These are phyloP conservation scores for Echium plantagineum DNA, from an alignment of 257 asterid species.

Conservation along the genomic window DNA sequence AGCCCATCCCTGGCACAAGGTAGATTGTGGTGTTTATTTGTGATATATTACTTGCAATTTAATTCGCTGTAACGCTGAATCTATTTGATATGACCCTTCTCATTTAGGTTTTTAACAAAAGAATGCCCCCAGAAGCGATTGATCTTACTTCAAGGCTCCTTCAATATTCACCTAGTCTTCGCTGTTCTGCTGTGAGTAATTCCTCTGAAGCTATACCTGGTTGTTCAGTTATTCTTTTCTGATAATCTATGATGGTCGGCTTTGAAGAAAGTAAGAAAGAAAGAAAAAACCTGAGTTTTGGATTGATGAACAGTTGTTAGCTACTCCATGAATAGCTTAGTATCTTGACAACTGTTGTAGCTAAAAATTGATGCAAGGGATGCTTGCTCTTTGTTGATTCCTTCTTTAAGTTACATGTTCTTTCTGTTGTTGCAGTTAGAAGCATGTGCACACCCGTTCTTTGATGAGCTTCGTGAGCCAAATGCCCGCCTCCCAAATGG, in stretches of 20 bases:
- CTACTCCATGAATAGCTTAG: background rate
- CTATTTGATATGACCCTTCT: slow-evolving; percentile 12
- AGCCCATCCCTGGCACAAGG: slow-evolving; percentile 97
- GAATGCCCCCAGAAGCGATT: slow-evolving; percentile 96
- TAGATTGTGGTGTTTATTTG: slow-evolving; percentile 7
- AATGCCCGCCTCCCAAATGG: slow-evolving; percentile 74
- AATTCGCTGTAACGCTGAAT: background rate
- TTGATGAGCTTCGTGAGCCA: slow-evolving; percentile 77
- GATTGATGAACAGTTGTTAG: background rate
- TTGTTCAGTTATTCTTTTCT: background rate
- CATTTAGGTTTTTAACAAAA: slow-evolving; percentile 68
- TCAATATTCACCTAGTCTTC: slow-evolving; percentile 90
- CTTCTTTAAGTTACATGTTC: background rate
- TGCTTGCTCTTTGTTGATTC: background rate
- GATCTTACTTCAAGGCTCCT: slow-evolving; percentile 88
- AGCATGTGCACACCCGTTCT: slow-evolving; percentile 86
- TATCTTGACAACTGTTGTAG: background rate
- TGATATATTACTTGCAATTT: background rate
- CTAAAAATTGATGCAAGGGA: background rate
- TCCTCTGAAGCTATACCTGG: background rate
- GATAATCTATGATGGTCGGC: background rate
- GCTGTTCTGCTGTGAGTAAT: slow-evolving; percentile 59
- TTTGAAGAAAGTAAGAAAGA: background rate
- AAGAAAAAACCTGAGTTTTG: background rate
- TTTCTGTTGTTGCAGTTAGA: slow-evolving; percentile 47